Conservation (phyloP, 768 basidiomycete genomes). For the Austroboletus festivus region DNA sequence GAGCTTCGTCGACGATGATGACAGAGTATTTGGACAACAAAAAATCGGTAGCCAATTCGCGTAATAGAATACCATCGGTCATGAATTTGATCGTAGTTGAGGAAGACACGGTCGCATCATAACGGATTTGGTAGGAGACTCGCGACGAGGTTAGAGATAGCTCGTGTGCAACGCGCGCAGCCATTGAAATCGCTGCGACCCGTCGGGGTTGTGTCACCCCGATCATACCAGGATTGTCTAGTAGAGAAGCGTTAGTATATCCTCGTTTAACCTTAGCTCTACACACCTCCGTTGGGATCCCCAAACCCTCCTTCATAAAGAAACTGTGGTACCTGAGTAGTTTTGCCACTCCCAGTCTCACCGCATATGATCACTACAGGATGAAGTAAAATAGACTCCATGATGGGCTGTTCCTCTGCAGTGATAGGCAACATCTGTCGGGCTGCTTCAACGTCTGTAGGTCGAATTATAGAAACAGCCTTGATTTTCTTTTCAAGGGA, state of each 20-base stretch:
- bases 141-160: constrained; percentile 76
- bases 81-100: constrained; percentile 97
- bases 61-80: constrained; percentile 96
- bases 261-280: constrained; percentile 14
- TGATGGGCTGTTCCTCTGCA: constrained; percentile 89
- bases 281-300: constrained; percentile 67
- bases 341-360: constrained; percentile 98
- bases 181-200: constrained; percentile 97
- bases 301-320: constrained; percentile 98
- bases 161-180: constrained; percentile 88
- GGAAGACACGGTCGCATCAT: constrained; percentile 89
- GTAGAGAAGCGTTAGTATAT: constrained; percentile 4
- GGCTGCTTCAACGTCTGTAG: constrained; percentile 68
- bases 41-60: constrained; percentile 91
- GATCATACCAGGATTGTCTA: constrained; percentile 97
- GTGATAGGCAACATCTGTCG: constrained; percentile 83
- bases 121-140: constrained; percentile 97
- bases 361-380: constrained; percentile 72
- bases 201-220: constrained; percentile 96
- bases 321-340: constrained; percentile 97
- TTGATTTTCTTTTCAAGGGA: constrained; percentile 34
- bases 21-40: constrained; percentile 92
- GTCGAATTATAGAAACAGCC: constrained; percentile 55
- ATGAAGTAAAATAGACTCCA: constrained; percentile 87
- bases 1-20: constrained; percentile 96